These are phyloP conservation scores for Pseudohalonectria lignicola DNA, from an alignment of 2,329 filamentous ascomycete genomes.

Conservation along the genomic window DNA sequence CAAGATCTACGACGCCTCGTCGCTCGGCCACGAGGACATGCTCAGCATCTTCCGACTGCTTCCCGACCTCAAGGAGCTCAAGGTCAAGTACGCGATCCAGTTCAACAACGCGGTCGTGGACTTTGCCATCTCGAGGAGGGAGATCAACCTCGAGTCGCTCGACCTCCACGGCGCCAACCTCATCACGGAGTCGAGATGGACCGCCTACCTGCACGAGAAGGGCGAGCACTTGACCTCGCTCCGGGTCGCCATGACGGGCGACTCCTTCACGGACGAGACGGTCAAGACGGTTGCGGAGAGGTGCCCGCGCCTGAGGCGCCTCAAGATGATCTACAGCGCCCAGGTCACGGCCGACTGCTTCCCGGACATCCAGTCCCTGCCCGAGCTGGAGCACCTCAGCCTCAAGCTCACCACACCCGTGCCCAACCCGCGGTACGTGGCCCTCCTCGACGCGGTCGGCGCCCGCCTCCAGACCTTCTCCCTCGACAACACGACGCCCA, in stretches of 20 bases:
- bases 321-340: conserved; percentile 78
- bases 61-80: conserved; percentile 57
- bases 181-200: conserved; percentile 67
- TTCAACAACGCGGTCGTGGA: conserved; percentile 79
- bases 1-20: conserved; percentile 47
- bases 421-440: conserved; percentile 43
- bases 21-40: conserved; percentile 65
- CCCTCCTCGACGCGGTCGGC: conserved; percentile 53
- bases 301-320: conserved; percentile 57
- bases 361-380: conserved; percentile 48
- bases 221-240: conserved; percentile 56
- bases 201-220: conserved; percentile 52
- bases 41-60: conserved; percentile 69
- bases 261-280: conserved; percentile 64
- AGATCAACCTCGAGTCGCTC: conserved; percentile 57
- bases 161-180: conserved; percentile 80
- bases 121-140: conserved; percentile 66
- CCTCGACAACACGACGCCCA: no score
- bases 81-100: conserved; percentile 77
- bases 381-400: conserved; percentile 61
- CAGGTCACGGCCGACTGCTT: conserved; percentile 58
- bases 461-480: conserved; percentile 64
- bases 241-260: conserved; percentile 76
- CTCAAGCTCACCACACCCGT: conserved; percentile 53
- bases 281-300: conserved; percentile 48